A percentile compares a stretch with the other conserved stretches of the same genome.
These are phyloP conservation scores for Elsinoe perseae DNA, from an alignment of 2,329 filamentous ascomycete genomes.

Conservation along the genomic window DNA sequence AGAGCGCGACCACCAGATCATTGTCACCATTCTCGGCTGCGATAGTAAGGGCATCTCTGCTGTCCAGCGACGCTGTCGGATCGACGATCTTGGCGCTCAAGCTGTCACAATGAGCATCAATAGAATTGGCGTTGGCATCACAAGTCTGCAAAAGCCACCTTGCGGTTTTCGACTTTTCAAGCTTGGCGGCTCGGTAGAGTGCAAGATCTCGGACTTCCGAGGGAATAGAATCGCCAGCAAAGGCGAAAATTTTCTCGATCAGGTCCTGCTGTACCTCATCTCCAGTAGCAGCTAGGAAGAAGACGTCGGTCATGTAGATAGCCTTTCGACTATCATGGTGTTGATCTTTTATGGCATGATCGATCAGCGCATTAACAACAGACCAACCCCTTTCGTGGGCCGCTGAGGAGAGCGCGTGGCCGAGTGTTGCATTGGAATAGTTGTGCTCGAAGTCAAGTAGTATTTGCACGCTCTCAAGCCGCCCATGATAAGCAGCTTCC, in stretches of 20 bases:
- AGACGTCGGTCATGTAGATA: neutral
- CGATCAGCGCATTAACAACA: neutral
- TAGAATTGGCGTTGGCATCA: slow-evolving; percentile 10
- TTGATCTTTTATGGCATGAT: neutral
- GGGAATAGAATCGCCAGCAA: neutral
- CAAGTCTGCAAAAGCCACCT: slow-evolving; percentile 5
- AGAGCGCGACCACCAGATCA: neutral
- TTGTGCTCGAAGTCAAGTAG: slow-evolving; percentile 6
- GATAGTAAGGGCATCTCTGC: slow-evolving; percentile 12
- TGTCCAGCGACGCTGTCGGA: neutral
- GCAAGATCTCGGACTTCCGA: slow-evolving; percentile 10
- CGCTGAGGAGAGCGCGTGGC: neutral
- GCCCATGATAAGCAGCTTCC: neutral
- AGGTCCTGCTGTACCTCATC: slow-evolving; percentile 8
- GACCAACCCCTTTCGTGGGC: neutral
- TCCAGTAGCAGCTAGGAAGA: slow-evolving; percentile 1
- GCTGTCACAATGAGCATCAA: neutral
- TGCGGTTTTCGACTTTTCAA: neutral
- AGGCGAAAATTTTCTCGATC: slow-evolving; percentile 12
- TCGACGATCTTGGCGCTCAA: neutral
- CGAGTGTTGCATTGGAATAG: slow-evolving; percentile 9
- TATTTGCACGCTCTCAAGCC: slow-evolving; percentile 10
- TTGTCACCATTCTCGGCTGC: slow-evolving; percentile 11
- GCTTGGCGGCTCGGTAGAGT: slow-evolving; percentile 7
- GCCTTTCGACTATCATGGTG: neutral